Percentiles rank a stretch among this genome's conserved stretches.
These are phyloP conservation scores for Penicillium bovifimosum DNA, from an alignment of 495 filamentous ascomycete species.

Conservation along the genomic window DNA sequence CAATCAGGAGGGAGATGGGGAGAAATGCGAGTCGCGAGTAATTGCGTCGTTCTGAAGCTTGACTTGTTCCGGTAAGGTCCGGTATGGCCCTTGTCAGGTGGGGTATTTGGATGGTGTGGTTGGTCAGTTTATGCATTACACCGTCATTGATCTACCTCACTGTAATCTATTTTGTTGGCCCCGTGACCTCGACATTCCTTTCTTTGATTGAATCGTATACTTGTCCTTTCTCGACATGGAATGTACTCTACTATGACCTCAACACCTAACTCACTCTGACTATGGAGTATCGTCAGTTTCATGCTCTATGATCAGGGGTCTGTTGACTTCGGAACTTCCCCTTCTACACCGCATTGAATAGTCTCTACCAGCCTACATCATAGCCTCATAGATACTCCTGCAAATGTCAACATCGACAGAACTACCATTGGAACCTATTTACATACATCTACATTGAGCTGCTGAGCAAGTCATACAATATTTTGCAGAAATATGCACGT, in stretches of 20 bases:
- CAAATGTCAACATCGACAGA: background rate
- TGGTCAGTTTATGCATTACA: conserved; percentile 11
- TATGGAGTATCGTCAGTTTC: background rate
- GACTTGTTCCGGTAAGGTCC: conserved; percentile 25
- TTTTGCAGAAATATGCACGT: background rate
- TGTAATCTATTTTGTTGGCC: conserved; percentile 12
- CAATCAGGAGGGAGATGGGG: conserved; percentile 22
- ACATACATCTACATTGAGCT: too few relatives aligned
- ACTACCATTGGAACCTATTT: background rate
- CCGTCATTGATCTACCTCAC: background rate
- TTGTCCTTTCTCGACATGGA: too few relatives aligned
- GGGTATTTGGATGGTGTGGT: conserved; percentile 1
- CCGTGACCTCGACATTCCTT: conserved; percentile 16
- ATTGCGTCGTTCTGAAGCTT: conserved; percentile 15
- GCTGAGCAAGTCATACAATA: too few relatives aligned
- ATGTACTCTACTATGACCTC: too few relatives aligned
- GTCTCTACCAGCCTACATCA: too few relatives aligned
- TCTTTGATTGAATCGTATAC: background rate
- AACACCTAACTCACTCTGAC: background rate
- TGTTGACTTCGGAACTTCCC: background rate
- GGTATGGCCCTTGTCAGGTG: conserved; percentile 6
- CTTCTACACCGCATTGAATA: background rate
- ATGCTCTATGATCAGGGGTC: background rate
- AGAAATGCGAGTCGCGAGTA: conserved; percentile 17
- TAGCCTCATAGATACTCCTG: too few relatives aligned